These are phyloP conservation scores for Pilasporangium apinafurcum DNA, from an alignment of 352 stramenopile genomes.

Conservation along the genomic window DNA sequence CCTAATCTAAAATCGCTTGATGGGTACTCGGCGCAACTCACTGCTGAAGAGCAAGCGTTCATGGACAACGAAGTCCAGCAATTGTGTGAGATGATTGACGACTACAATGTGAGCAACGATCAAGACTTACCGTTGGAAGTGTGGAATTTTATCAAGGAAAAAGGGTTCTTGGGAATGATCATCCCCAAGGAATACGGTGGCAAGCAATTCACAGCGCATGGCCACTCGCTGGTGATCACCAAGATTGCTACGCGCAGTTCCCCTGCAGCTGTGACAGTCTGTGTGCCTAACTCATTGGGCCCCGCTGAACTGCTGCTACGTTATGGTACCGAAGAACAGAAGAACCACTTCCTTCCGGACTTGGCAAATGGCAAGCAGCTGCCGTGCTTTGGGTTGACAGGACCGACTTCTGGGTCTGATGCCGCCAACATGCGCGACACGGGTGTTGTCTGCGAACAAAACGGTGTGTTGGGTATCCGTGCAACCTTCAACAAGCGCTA, in stretches of 20 bases:
- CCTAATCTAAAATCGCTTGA: constrained; percentile 90
- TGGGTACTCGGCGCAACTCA: constrained; percentile 92
- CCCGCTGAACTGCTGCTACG: constrained; percentile 94
- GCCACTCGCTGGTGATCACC: constrained; percentile 89
- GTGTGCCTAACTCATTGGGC: constrained; percentile 96
- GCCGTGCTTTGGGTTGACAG: constrained; percentile 97
- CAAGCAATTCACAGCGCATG: constrained; percentile 86
- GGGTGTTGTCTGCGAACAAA: constrained; percentile 89
- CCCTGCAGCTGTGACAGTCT: constrained; percentile 90
- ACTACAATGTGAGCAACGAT: constrained; percentile 90
- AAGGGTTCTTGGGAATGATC: constrained; percentile 97
- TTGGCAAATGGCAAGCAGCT: constrained; percentile 94
- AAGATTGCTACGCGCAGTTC: constrained; percentile 92
- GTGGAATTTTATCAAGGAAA: constrained; percentile 96
- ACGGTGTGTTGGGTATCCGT: constrained; percentile 94
- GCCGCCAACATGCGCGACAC: constrained; percentile 93
- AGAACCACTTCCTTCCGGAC: constrained; percentile 93
- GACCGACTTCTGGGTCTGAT: constrained; percentile 92
- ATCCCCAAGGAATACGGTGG: constrained; percentile 96
- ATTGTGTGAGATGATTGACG: constrained; percentile 95
- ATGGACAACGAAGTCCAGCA: constrained; percentile 95
- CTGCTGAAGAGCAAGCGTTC: constrained; percentile 91
- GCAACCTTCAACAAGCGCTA: constrained; percentile 98
- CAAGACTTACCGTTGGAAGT: constrained; percentile 91
- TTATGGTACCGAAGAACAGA: constrained; percentile 95